These are phyloP conservation scores for Nakaseomyces nivariensis DNA, from an alignment of 1,139 yeast species.

Conservation along the genomic window DNA sequence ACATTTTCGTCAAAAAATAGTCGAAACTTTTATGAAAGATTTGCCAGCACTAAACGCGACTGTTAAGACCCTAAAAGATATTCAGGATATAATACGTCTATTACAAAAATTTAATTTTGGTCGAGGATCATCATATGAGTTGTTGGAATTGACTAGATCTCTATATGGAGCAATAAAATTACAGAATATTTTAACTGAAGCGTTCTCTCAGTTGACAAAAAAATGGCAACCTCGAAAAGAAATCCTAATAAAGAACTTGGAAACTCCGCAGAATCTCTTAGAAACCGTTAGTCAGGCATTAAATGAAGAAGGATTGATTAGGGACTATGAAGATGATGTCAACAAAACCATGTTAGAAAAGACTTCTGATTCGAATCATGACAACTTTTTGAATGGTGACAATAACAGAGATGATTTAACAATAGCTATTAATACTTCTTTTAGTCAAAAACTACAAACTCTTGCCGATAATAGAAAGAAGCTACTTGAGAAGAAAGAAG, in stretches of 20 bases:
- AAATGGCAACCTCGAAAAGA: background rate
- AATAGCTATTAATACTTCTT: conserved; percentile 17
- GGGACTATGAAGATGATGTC: background rate
- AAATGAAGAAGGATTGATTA: conserved; percentile 7
- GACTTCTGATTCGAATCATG: background rate
- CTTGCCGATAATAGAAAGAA: conserved; percentile 18
- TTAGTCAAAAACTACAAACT: conserved; percentile 12
- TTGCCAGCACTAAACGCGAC: conserved; percentile 32
- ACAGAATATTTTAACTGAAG: conserved; percentile 6
- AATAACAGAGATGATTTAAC: conserved; percentile 5
- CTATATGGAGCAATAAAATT: conserved; percentile 24
- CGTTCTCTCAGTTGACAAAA: conserved; percentile 4
- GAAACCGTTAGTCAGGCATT: conserved; percentile 15
- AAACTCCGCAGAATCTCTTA: conserved; percentile 7
- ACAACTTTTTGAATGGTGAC: background rate
- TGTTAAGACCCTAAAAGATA: conserved; percentile 29
- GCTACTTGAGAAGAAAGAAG: conserved; percentile 15
- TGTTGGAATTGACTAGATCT: conserved; percentile 37
- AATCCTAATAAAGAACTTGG: background rate
- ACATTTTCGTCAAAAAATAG: conserved; percentile 50
- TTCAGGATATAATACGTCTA: conserved; percentile 45
- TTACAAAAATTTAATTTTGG: conserved; percentile 43
- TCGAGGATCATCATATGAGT: conserved; percentile 37
- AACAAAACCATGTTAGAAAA: background rate
- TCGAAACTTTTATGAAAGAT: conserved; percentile 41